Percentiles rank a stretch among this genome's conserved stretches.
phyloP scores from a whole-genome alignment of 805 yeast genomes.

The Zygosaccharomyces gambellarensis region DNA sequence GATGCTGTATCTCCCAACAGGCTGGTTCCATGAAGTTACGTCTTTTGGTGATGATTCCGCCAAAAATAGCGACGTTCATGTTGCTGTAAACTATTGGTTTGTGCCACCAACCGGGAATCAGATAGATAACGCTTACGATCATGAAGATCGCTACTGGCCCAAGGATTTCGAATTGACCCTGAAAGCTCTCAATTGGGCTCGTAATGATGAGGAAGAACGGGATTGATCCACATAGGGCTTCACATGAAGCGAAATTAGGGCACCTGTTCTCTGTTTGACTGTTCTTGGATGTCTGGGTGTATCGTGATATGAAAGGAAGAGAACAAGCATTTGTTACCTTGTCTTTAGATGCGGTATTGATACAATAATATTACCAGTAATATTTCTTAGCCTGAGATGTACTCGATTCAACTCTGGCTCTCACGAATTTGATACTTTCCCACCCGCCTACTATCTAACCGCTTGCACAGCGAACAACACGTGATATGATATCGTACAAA shows the following conservation, averaged over 20 bases:
- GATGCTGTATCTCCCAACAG: slow-evolving; percentile 66
- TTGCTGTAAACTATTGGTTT: slow-evolving; percentile 73
- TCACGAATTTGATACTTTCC: too few species aligned
- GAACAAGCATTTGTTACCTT: background rate
- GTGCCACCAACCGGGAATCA: slow-evolving; percentile 50
- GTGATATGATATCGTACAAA: background rate
- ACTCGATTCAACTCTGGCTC: too few species aligned
- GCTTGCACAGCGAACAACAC: background rate
- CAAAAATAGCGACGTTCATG: slow-evolving; percentile 39
- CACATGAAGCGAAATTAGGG: background rate
- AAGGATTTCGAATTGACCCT: slow-evolving; percentile 46
- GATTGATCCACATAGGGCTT: background rate
- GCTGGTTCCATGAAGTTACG: slow-evolving; percentile 81
- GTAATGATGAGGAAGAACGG: background rate
- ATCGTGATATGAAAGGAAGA: background rate
- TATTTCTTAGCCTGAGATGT: too few species aligned
- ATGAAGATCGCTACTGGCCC: slow-evolving; percentile 50
- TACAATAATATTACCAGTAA: too few species aligned
- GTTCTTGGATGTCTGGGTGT: background rate
- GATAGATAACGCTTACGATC: slow-evolving; percentile 32
- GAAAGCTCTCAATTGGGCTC: slow-evolving; percentile 25
- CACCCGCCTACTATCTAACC: too few species aligned
- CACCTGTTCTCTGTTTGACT: background rate
- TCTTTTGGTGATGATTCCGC: slow-evolving; percentile 44
- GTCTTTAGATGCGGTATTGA: too few species aligned